Evolutionary conservation across 805 yeast species (phyloP).

Genomic region (Suhomyces emberorum): DNA sequence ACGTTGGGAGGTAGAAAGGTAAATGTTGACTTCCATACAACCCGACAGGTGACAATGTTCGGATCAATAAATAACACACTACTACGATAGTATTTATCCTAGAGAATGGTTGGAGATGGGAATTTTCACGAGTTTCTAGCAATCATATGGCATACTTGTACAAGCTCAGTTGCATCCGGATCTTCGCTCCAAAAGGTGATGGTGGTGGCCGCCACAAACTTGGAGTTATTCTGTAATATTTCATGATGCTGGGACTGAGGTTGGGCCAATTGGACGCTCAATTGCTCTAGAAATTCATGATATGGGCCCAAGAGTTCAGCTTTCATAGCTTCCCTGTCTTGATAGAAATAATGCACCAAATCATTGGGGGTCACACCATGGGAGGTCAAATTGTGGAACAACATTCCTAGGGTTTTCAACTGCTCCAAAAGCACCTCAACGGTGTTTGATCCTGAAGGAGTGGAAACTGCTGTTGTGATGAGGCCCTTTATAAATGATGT

Average conservation of each 20-base stretch:
- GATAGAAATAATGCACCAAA: slow-evolving; percentile 5
- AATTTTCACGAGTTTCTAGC: not conserved
- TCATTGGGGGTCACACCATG: not conserved
- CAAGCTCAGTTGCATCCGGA: not conserved
- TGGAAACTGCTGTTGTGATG: slow-evolving; percentile 1
- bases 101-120: no score
- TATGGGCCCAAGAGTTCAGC: slow-evolving; percentile 9
- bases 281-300: slow-evolving; percentile 12
- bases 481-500: not conserved
- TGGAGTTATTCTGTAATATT: slow-evolving; percentile 28
- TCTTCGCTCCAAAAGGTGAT: slow-evolving; percentile 4
- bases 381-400: slow-evolving; percentile 12
- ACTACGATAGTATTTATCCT: no score
- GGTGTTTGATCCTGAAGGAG: not conserved
- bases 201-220: slow-evolving; percentile 28
- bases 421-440: slow-evolving; percentile 11
- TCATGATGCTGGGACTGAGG: slow-evolving; percentile 2
- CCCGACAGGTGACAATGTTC: no score
- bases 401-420: slow-evolving; percentile 20
- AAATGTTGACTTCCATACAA: no score
- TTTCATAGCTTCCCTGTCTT: not conserved
- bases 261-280: slow-evolving; percentile 5
- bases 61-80: no score
- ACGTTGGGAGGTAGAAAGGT: no score
- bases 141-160: slow-evolving; percentile 2